Conservation (phyloP, 2,329 filamentous ascomycete species). For the Ceratocystis variospora region DNA sequence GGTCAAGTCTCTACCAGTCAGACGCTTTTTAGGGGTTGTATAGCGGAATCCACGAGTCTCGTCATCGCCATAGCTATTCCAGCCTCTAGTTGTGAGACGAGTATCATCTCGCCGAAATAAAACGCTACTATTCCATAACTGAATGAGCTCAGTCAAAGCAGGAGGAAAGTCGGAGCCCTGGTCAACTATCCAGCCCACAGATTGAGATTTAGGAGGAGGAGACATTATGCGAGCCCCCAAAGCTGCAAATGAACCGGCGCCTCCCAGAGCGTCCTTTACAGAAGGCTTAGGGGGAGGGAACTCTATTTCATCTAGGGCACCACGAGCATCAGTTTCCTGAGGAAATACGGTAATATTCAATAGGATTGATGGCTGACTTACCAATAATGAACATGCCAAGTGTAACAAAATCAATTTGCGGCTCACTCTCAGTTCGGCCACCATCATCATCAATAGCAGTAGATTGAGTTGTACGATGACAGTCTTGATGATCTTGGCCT, state of each 20-base stretch:
- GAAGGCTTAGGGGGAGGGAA: constrained; percentile 56
- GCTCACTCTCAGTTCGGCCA: not conserved
- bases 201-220: constrained; percentile 44
- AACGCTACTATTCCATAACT: constrained; percentile 62
- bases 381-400: constrained; percentile 63
- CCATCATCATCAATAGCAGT: not conserved
- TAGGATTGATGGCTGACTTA: constrained; percentile 27
- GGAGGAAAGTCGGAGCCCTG: constrained; percentile 74
- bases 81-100: constrained; percentile 72
- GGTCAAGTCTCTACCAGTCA: constrained; percentile 60
- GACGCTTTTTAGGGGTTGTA: constrained; percentile 67
- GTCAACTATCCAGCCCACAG: constrained; percentile 84
- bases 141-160: constrained; percentile 48
- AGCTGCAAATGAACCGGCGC: constrained; percentile 74
- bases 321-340: constrained; percentile 10
- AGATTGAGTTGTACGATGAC: not conserved
- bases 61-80: constrained; percentile 74
- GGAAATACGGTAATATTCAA: not conserved
- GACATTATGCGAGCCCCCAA: constrained; percentile 82
- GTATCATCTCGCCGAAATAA: constrained; percentile 51
- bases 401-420: constrained; percentile 49
- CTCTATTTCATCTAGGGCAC: constrained; percentile 71
- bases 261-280: constrained; percentile 67
- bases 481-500: not conserved
- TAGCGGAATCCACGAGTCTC: constrained; percentile 71